phyloP scores from a whole-genome alignment of 2,329 filamentous ascomycete genomes.

The Cadophora luteo-olivacea region DNA sequence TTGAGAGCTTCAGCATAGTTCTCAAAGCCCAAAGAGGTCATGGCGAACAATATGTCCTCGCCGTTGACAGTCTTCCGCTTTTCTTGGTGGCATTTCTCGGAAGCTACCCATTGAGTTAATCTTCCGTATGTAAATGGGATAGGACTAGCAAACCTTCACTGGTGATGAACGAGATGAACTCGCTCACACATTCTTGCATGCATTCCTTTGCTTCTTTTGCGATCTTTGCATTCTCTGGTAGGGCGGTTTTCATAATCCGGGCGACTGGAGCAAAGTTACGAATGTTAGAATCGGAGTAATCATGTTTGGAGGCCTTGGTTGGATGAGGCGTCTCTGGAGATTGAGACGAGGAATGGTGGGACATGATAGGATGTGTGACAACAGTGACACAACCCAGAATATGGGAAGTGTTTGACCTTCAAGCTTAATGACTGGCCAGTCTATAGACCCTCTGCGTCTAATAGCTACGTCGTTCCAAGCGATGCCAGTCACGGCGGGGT shows the following conservation, averaged over 20 bases:
- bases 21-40: slow-evolving; percentile 98
- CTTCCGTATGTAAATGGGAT: slow-evolving; percentile 19
- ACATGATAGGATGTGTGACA: slow-evolving; percentile 55
- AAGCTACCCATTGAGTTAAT: slow-evolving; percentile 65
- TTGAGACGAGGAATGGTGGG: slow-evolving; percentile 60
- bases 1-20: slow-evolving; percentile 98
- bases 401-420: slow-evolving; percentile 41
- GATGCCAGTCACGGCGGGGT: slow-evolving; percentile 52
- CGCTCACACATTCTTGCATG: slow-evolving; percentile 99
- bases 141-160: slow-evolving; percentile 79
- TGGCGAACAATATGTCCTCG: slow-evolving; percentile 97
- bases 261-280: slow-evolving; percentile 95
- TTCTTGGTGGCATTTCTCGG: slow-evolving; percentile 98
- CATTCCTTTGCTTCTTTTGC: slow-evolving; percentile 99
- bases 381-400: slow-evolving; percentile 39
- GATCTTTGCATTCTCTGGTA: slow-evolving; percentile 98
- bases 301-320: slow-evolving; percentile 48
- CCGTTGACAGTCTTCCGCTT: slow-evolving; percentile 99
- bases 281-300: slow-evolving; percentile 82
- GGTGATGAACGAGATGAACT: slow-evolving; percentile 99
- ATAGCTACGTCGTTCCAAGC: slow-evolving; percentile 56
- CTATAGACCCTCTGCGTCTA: slow-evolving; percentile 44
- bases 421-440: slow-evolving; percentile 43
- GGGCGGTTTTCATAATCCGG: slow-evolving; percentile 97
- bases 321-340: slow-evolving; percentile 56